phyloP scores from a whole-genome alignment of 164 flowering plant species.

The Nelumbo lutea region DNA sequence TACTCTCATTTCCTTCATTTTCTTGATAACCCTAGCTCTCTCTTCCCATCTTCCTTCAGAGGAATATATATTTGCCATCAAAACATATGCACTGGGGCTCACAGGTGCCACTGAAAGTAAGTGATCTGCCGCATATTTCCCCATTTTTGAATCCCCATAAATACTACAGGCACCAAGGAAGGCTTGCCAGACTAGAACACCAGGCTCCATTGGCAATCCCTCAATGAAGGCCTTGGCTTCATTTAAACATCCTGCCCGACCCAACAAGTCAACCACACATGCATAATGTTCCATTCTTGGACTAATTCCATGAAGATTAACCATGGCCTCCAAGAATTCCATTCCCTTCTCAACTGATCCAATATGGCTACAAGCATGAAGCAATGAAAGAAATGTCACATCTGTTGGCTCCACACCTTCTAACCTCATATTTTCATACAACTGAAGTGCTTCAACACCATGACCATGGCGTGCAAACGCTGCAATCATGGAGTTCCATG shows the following conservation, averaged over 20 bases:
- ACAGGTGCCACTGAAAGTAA: constrained; percentile 41
- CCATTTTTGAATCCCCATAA: constrained; percentile 56
- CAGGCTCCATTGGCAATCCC: constrained; percentile 45
- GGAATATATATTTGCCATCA: constrained; percentile 80
- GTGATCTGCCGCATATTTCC: constrained; percentile 67
- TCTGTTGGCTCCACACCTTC: constrained; percentile 64
- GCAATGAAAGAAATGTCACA: constrained; percentile 77
- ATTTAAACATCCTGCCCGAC: constrained; percentile 61
- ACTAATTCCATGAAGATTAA: constrained; percentile 36
- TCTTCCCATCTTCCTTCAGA: constrained; percentile 62
- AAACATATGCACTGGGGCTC: constrained; percentile 44
- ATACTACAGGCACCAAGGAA: constrained; percentile 79
- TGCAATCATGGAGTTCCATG: constrained; percentile 88
- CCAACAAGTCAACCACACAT: constrained; percentile 83
- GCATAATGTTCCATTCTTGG: constrained; percentile 88
- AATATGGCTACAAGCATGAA: constrained; percentile 88
- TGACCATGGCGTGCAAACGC: constrained; percentile 86
- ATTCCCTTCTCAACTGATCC: constrained; percentile 70
- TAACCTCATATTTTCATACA: constrained; percentile 63
- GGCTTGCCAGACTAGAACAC: constrained; percentile 69
- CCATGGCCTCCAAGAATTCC: constrained; percentile 65
- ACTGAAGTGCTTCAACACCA: constrained; percentile 54
- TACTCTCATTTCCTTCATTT: constrained; percentile 69
- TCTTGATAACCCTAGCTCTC: constrained; percentile 55
- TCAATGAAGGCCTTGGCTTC: constrained; percentile 68